Base-by-base conservation (phyloP, 2,329 filamentous ascomycete genomes). In the Cadophora malorum region DNA sequence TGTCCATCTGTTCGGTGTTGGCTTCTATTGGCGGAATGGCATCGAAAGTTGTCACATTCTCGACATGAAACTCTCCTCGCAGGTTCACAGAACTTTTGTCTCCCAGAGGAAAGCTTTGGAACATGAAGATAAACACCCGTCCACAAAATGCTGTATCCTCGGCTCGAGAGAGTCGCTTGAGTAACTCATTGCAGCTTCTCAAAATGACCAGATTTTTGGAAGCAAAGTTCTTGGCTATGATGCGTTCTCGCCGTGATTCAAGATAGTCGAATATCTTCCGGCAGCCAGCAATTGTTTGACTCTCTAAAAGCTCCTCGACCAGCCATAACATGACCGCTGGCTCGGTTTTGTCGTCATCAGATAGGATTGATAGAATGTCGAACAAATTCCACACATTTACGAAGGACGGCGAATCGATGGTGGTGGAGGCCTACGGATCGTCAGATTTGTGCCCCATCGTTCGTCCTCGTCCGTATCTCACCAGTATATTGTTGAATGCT, bases 121-220 rank as follows among this genome's bases (percentile, higher is more conserved):
- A 99, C 77, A 99, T 88, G 79, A 97, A 99, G 71, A 99, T 97
- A 79, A 98, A 98, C 31, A 99, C 96, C 49, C 96, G 88, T 19
- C 96, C 96, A 76, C 96, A 99, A 78, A 99, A 99, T 0, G 96
- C 94, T 0, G 96, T 96, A 79, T 99, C 96, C 78, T 98, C 94
- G 4, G 96, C 95, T 66, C 96, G 88, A n/a, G 96, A 98, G 2
- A 99, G 85, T 56, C 96, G 88, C 45, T 95, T 90, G n/a, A 99
- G 84, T 19, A 99, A 84, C 80, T 98, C 96, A 79, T 98, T 99
- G 81, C 96, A 99, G 69, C 91, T 92, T 75, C 96, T 87, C n/a
- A 99, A 82, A 72, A 98, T 96, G 67, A 97, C 89, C 52, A 98
- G 82, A 68, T 93, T 91, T 79, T 97, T 97, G 77, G 91, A 90